These are phyloP conservation scores for Irpex sp. DNA, from an alignment of 1,284 basidiomycete species.

Conservation along the genomic window DNA sequence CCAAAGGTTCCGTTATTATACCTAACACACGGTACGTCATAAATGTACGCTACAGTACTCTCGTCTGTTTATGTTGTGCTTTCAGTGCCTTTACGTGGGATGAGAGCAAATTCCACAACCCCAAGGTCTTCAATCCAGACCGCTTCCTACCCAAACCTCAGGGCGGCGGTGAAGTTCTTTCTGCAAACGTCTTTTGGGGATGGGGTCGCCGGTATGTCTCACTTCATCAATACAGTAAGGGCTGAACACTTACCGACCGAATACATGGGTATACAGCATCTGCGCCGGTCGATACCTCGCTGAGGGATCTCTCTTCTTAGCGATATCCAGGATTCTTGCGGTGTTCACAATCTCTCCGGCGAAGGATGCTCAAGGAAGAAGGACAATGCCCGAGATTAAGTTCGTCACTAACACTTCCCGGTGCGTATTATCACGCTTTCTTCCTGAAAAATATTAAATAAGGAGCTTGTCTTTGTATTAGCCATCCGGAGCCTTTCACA, in stretches of 20 bases:
- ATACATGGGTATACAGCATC: background rate
- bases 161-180: background rate
- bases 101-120: conserved; percentile 1
- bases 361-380: background rate
- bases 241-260: background rate
- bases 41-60: background rate
- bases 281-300: conserved; percentile 5
- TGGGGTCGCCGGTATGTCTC: background rate
- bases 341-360: background rate
- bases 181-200: background rate
- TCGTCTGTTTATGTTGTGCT: background rate
- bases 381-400: background rate
- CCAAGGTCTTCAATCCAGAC: background rate
- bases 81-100: conserved; percentile 3
- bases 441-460: background rate
- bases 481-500: conserved; percentile 1
- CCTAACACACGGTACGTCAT: conserved; percentile 2
- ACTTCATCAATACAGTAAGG: no score
- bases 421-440: background rate
- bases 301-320: background rate
- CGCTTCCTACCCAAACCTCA: conserved; percentile 1
- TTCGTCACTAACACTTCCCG: background rate
- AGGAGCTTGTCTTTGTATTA: background rate
- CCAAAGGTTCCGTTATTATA: conserved; percentile 4
- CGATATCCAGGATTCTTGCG: background rate